Evolutionary conservation across 805 yeast genomes (phyloP).

Genomic region (Limtongia smithiae): DNA sequence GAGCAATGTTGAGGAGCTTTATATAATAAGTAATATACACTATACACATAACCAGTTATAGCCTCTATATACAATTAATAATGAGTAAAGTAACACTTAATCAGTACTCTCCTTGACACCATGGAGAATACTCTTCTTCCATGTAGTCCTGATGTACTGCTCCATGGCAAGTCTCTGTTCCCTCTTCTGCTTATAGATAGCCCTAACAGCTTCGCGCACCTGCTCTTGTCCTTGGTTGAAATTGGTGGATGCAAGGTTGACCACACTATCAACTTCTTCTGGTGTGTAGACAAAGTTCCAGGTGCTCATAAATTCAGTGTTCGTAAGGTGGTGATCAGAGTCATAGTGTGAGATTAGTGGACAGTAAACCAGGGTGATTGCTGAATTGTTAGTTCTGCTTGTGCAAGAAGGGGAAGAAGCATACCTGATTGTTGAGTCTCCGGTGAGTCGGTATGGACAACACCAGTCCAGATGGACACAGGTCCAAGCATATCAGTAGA

Average conservation of each 20-base stretch:
- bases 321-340: constrained; percentile 30
- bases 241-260: constrained; percentile 25
- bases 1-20: no score
- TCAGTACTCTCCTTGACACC: no score
- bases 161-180: constrained; percentile 4
- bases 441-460: background rate
- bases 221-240: constrained; percentile 27
- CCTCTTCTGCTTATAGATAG: constrained; percentile 29
- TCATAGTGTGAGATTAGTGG: constrained; percentile 29
- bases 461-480: constrained; percentile 24
- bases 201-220: constrained; percentile 22
- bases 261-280: constrained; percentile 27
- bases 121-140: background rate
- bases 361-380: constrained; percentile 31
- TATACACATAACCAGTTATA: no score
- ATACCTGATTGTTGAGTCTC: background rate
- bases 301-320: constrained; percentile 29
- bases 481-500: constrained; percentile 14
- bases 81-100: no score
- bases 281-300: constrained; percentile 32
- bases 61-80: no score
- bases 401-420: no score
- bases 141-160: background rate
- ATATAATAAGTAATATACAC: no score
- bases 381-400: constrained; percentile 4